A percentile compares a stretch with the other conserved stretches of the same genome.
Evolutionary conservation across 441 rosid species (phyloP).

Genomic region (Sinapis alba): DNA sequence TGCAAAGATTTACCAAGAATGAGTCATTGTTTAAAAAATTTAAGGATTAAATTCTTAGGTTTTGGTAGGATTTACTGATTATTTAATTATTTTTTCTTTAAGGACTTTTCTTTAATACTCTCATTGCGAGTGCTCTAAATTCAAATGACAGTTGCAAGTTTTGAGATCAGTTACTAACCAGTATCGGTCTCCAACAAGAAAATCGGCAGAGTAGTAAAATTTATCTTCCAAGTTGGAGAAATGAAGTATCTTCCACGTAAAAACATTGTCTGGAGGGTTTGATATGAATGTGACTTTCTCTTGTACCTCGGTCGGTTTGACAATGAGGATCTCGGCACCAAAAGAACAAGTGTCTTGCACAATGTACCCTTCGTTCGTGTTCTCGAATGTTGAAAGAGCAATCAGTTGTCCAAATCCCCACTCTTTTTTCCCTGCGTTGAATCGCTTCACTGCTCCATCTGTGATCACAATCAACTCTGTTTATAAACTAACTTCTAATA

Average conservation of each 20-base stretch:
- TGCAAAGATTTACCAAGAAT: too few species aligned
- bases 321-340: conserved; percentile 24
- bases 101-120: too few species aligned
- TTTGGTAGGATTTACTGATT: too few species aligned
- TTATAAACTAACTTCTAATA: neutral
- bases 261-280: neutral
- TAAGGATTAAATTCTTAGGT: too few species aligned
- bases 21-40: too few species aligned
- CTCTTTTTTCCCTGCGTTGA: neutral
- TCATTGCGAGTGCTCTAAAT: too few species aligned
- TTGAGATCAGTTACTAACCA: conserved; percentile 14
- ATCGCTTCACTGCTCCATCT: conserved; percentile 21
- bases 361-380: conserved; percentile 37
- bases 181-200: conserved; percentile 30
- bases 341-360: conserved; percentile 12
- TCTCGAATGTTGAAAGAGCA: conserved; percentile 30
- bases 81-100: too few species aligned
- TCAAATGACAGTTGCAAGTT: neutral
- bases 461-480: neutral
- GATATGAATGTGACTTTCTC: conserved; percentile 28
- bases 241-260: conserved; percentile 19
- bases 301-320: conserved; percentile 5
- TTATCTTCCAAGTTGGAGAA: conserved; percentile 28
- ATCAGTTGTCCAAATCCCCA: conserved; percentile 37
- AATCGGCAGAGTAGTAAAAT: conserved; percentile 17